Conservation (phyloP, 2,329 filamentous ascomycete genomes). For the Alternaria infectoria region DNA sequence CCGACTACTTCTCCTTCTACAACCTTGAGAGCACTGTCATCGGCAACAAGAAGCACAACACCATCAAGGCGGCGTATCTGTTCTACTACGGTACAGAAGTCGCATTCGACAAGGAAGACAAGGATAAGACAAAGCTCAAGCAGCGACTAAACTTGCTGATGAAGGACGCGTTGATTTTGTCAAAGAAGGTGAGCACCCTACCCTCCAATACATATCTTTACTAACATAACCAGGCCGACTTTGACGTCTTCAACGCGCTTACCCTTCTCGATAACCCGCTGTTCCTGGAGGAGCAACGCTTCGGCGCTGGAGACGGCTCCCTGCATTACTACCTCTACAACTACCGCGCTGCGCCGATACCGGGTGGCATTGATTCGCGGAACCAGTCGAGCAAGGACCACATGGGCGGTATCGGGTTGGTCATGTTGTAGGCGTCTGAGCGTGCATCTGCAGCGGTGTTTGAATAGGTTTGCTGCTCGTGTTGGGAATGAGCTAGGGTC, state of each 20-base stretch:
- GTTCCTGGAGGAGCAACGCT: slow-evolving; percentile 93
- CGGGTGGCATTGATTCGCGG: slow-evolving; percentile 80
- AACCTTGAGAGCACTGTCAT: slow-evolving; percentile 92
- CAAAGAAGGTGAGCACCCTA: slow-evolving; percentile 67
- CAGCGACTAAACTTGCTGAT: slow-evolving; percentile 80
- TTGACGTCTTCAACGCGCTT: slow-evolving; percentile 96
- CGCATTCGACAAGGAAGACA: slow-evolving; percentile 64
- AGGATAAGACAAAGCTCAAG: slow-evolving; percentile 68
- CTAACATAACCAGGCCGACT: slow-evolving; percentile 62
- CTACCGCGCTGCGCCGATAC: slow-evolving; percentile 85
- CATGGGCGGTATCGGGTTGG: slow-evolving; percentile 86
- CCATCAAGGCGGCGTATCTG: slow-evolving; percentile 88
- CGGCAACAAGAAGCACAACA: slow-evolving; percentile 75
- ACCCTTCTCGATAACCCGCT: slow-evolving; percentile 92
- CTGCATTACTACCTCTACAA: slow-evolving; percentile 98
- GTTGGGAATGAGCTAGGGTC: not conserved
- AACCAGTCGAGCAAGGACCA: slow-evolving; percentile 79
- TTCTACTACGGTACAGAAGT: slow-evolving; percentile 94
- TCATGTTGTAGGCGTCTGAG: slow-evolving; percentile 67
- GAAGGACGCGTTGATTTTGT: slow-evolving; percentile 84
- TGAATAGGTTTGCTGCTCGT: not conserved
- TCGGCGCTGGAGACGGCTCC: slow-evolving; percentile 91
- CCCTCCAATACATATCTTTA: not conserved
- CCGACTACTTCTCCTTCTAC: slow-evolving; percentile 98
- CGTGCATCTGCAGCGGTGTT: not conserved